Conservation (phyloP, 148 eudicot species). For the Dysphania ambrosioides region DNA sequence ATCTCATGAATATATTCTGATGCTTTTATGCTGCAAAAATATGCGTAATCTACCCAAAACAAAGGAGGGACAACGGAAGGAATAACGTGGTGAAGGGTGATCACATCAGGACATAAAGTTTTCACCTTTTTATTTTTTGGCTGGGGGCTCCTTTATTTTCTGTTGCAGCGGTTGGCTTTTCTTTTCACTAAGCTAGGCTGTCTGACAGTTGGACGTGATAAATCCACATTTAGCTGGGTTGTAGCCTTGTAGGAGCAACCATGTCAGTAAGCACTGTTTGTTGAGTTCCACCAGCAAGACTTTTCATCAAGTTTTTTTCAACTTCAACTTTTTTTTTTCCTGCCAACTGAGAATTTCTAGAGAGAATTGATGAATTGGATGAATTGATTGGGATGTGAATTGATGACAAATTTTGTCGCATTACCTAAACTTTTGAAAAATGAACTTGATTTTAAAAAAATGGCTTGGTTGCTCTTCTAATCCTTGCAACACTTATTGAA, state of each 20-base stretch:
- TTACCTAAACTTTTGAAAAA: no score
- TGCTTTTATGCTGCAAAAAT: not conserved
- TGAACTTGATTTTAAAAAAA: no score
- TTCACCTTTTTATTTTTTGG: not conserved
- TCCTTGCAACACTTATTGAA: no score
- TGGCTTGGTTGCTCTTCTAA: no score
- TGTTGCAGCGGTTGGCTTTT: not conserved
- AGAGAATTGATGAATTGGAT: no score
- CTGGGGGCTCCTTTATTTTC: not conserved
- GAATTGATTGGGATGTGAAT: no score
- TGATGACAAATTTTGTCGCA: no score
- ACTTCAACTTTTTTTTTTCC: no score
- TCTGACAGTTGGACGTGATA: slow-evolving; percentile 2
- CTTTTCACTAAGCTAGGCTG: not conserved
- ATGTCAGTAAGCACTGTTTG: not conserved
- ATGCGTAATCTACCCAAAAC: not conserved
- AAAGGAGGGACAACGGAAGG: not conserved
- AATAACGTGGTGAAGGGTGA: slow-evolving; percentile 4
- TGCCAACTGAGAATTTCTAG: no score
- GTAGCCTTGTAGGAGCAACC: no score
- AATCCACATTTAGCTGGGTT: not conserved
- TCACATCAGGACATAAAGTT: slow-evolving; percentile 12
- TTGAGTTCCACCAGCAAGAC: not conserved
- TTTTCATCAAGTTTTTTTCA: no score
- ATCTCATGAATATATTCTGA: not conserved